Evolutionary conservation across 345 rosid species (phyloP).

Genomic region (Raphanus raphanistrum): DNA sequence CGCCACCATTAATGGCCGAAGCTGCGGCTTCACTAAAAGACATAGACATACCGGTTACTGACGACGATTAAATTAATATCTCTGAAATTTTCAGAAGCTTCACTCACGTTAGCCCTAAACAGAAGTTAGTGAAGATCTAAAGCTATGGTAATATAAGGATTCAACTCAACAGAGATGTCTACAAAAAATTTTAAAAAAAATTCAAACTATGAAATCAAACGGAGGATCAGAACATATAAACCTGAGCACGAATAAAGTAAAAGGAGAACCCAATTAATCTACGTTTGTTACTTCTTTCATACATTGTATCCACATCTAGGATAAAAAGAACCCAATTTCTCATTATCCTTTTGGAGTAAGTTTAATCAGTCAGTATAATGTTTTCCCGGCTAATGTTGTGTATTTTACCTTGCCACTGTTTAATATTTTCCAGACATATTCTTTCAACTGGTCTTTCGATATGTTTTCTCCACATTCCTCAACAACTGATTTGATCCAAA

Average conservation of each 20-base stretch:
- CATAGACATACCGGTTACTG: not conserved
- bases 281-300: too few relatives aligned
- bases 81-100: not conserved
- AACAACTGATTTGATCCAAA: slow-evolving; percentile 94
- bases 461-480: slow-evolving; percentile 90
- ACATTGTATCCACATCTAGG: too few relatives aligned
- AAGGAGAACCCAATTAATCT: too few relatives aligned
- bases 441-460: slow-evolving; percentile 74
- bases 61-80: not conserved
- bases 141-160: not conserved
- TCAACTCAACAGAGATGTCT: too few relatives aligned
- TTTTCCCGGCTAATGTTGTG: not conserved
- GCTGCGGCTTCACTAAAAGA: not conserved
- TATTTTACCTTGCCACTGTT: slow-evolving; percentile 84
- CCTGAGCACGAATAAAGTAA: too few relatives aligned
- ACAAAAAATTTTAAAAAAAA: too few relatives aligned
- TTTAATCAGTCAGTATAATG: too few relatives aligned
- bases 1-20: not conserved
- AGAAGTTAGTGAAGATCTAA: not conserved
- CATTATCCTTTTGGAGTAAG: too few relatives aligned
- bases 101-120: too few relatives aligned
- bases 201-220: not conserved
- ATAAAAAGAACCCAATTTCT: too few relatives aligned
- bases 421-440: slow-evolving; percentile 91
- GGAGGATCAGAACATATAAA: too few relatives aligned